phyloP scores from a whole-genome alignment of 179 eudicot species.

The Corrigiola litoralis region DNA sequence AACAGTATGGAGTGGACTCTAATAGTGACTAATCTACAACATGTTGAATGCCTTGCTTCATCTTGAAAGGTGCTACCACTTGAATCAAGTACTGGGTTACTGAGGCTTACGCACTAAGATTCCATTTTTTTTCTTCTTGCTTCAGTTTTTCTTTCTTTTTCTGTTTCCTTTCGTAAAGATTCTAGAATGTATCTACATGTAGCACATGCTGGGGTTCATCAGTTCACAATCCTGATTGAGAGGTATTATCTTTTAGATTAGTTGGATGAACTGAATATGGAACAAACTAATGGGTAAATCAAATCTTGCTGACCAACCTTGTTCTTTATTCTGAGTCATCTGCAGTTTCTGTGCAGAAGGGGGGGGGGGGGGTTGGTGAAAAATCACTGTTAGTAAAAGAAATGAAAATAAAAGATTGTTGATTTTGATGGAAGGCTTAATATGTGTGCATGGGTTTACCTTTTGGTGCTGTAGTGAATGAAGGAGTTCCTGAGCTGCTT shows the following conservation, averaged over 20 bases:
- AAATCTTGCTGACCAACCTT: neutral
- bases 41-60: constrained; percentile 3
- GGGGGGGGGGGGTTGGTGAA: neutral
- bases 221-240: neutral
- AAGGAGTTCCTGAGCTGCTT: constrained; percentile 22
- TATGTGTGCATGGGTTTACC: constrained; percentile 4
- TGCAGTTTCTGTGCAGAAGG: constrained; percentile 7
- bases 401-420: neutral
- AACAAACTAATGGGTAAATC: neutral
- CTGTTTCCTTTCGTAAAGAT: neutral
- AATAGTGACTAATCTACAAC: constrained; percentile 3
- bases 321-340: constrained; percentile 15
- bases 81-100: neutral
- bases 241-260: neutral
- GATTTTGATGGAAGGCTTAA: neutral
- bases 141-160: neutral
- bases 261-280: constrained; percentile 6
- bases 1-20: neutral
- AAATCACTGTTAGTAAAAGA: neutral
- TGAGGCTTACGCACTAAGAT: neutral
- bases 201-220: constrained; percentile 9
- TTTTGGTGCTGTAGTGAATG: constrained; percentile 18
- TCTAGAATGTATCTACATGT: neutral
- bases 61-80: neutral
- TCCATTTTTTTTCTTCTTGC: neutral